Evolutionary conservation across 345 rosid species (phyloP).

Genomic region (Isatis tinctoria): DNA sequence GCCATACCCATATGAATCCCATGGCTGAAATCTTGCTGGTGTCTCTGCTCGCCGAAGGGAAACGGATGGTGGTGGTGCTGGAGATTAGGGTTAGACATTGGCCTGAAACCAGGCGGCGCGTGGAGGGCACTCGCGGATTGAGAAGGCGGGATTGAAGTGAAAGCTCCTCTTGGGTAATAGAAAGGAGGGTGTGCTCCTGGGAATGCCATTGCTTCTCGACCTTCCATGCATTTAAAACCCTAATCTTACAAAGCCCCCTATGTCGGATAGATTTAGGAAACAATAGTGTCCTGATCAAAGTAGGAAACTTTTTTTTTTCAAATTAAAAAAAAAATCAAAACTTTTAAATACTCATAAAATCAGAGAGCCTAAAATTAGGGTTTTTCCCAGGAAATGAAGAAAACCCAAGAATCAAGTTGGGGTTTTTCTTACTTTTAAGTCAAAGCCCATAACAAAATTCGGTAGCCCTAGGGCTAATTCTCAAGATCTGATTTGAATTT

Average conservation of each 20-base stretch:
- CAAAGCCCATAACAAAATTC: background rate
- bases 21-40: conserved; percentile 45
- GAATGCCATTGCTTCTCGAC: conserved; percentile 79
- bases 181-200: conserved; percentile 58
- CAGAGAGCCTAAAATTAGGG: conserved; percentile 5
- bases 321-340: background rate
- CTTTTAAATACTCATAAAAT: background rate
- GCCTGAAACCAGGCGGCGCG: conserved; percentile 51
- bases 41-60: conserved; percentile 42
- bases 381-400: background rate
- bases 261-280: too few relatives aligned
- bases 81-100: conserved; percentile 45
- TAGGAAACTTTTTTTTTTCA: background rate
- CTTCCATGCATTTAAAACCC: conserved; percentile 87
- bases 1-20: conserved; percentile 44
- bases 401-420: background rate
- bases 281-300: too few relatives aligned
- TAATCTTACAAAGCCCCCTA: background rate
- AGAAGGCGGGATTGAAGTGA: conserved; percentile 47
- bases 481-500: conserved; percentile 30
- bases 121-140: conserved; percentile 45
- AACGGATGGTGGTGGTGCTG: conserved; percentile 34
- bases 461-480: conserved; percentile 26
- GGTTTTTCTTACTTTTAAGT: background rate
- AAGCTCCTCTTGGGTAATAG: conserved; percentile 56